A percentile compares a stretch with the other conserved stretches of the same genome.
phyloP scores from a whole-genome alignment of 2,329 filamentous ascomycete species.

The Microcyclospora tardicrescens region DNA sequence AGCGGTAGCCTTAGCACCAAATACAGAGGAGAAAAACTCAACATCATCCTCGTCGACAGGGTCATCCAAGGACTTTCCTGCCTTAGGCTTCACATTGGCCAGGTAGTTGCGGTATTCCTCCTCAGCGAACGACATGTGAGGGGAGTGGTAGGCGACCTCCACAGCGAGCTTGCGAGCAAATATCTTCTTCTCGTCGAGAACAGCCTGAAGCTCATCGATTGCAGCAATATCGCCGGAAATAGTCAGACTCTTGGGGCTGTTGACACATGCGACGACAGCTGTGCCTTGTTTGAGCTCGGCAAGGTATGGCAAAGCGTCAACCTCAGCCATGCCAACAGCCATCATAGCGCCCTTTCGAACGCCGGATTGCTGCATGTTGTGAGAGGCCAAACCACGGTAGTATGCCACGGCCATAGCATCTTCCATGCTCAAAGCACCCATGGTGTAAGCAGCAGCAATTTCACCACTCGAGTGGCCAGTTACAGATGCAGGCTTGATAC shows the following conservation, averaged over 20 bases:
- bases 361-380: not conserved
- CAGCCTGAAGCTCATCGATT: constrained; percentile 20
- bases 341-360: constrained; percentile 19
- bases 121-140: constrained; percentile 16
- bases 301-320: constrained; percentile 11
- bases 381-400: constrained; percentile 7
- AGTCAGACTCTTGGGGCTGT: constrained; percentile 31
- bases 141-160: constrained; percentile 31
- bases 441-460: constrained; percentile 20
- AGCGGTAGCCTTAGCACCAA: not conserved
- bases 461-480: constrained; percentile 22
- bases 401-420: constrained; percentile 12
- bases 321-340: constrained; percentile 17
- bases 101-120: constrained; percentile 4
- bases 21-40: constrained; percentile 5
- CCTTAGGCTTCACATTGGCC: not conserved
- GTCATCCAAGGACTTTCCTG: not conserved
- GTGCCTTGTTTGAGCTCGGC: not conserved
- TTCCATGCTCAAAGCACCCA: constrained; percentile 11
- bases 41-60: not conserved
- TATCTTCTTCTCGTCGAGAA: constrained; percentile 22
- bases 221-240: constrained; percentile 30
- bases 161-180: constrained; percentile 30
- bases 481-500: constrained; percentile 10
- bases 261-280: constrained; percentile 15